Conservation (phyloP, 2,329 filamentous ascomycete genomes). For the Pseudocercospora eumusae region DNA sequence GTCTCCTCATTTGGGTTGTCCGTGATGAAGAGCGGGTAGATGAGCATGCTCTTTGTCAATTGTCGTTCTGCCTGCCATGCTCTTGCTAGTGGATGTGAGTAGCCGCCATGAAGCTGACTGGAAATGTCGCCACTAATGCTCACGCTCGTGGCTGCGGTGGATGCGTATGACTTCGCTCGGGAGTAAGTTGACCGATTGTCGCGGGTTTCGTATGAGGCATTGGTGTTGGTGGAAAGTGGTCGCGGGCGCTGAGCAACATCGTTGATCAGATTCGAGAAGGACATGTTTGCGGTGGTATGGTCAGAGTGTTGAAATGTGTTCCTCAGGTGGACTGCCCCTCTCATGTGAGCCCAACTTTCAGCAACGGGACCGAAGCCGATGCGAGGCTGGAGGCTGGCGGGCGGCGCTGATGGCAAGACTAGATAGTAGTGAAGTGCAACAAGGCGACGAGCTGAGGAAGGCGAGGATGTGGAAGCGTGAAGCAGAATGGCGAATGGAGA, state of each 20-base stretch:
- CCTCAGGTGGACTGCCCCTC: slow-evolving; percentile 12
- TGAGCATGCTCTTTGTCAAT: slow-evolving; percentile 79
- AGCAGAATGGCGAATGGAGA: neutral
- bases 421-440: neutral
- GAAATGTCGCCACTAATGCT: slow-evolving; percentile 55
- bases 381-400: slow-evolving; percentile 1
- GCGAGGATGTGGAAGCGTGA: neutral
- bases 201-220: slow-evolving; percentile 46
- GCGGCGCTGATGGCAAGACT: neutral
- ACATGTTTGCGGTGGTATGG: slow-evolving; percentile 45
- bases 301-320: neutral
- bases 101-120: slow-evolving; percentile 55
- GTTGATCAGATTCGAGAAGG: slow-evolving; percentile 56
- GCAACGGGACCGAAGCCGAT: slow-evolving; percentile 19
- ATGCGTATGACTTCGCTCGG: slow-evolving; percentile 52
- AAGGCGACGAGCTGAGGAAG: slow-evolving; percentile 2
- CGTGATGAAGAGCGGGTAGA: slow-evolving; percentile 95
- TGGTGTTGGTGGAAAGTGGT: slow-evolving; percentile 45
- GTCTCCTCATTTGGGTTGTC: slow-evolving; percentile 92
- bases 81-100: slow-evolving; percentile 53
- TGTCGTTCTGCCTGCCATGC: slow-evolving; percentile 57
- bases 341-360: slow-evolving; percentile 15
- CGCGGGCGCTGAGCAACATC: slow-evolving; percentile 54
- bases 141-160: slow-evolving; percentile 55
- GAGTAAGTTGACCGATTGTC: slow-evolving; percentile 51